phyloP scores from a whole-genome alignment of 2,329 filamentous ascomycete genomes.

The Fusarium sacchari region DNA sequence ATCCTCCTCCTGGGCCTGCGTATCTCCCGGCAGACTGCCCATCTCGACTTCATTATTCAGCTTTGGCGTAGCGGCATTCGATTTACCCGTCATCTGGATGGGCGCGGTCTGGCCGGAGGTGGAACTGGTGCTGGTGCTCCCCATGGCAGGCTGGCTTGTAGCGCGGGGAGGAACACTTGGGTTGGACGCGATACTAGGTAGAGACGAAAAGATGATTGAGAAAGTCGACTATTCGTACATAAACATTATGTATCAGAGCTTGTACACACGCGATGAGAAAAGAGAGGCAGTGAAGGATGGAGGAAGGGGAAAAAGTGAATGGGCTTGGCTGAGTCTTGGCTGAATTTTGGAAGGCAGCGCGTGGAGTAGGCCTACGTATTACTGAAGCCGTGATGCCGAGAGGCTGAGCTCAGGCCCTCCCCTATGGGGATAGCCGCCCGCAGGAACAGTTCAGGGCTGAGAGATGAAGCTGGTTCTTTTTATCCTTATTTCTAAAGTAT shows the following conservation, averaged over 20 bases:
- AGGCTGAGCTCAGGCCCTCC: constrained; percentile 41
- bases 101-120: constrained; percentile 55
- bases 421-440: constrained; percentile 27
- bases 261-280: constrained; percentile 8
- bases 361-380: constrained; percentile 44
- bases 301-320: constrained; percentile 23
- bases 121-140: constrained; percentile 52
- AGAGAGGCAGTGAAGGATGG: constrained; percentile 16
- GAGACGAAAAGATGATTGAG: constrained; percentile 11
- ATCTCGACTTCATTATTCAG: constrained; percentile 68
- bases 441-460: not conserved
- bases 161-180: not conserved
- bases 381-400: constrained; percentile 45
- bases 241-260: constrained; percentile 34
- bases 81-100: constrained; percentile 66
- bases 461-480: not conserved
- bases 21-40: constrained; percentile 58
- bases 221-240: constrained; percentile 30
- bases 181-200: not conserved
- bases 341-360: constrained; percentile 41
- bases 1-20: constrained; percentile 68
- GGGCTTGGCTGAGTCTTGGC: constrained; percentile 31
- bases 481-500: not conserved
- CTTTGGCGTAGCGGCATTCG: constrained; percentile 62
- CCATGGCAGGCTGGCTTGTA: constrained; percentile 49